A percentile compares a stretch with the other conserved stretches of the same genome.
phyloP scores from a whole-genome alignment of 805 yeast genomes.

The Candida railenensis region DNA sequence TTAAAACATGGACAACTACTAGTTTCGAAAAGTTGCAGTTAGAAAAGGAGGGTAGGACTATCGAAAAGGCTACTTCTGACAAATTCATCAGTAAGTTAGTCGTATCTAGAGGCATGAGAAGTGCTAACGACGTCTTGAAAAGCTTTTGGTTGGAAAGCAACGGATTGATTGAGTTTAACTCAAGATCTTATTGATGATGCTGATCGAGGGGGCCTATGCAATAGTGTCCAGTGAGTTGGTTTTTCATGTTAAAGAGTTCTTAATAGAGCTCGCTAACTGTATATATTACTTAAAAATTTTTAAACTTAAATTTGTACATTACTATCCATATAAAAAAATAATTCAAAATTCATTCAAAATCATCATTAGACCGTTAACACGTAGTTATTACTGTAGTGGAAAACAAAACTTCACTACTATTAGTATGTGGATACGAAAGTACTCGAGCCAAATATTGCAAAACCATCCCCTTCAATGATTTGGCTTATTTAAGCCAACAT shows the following conservation, averaged over 20 bases:
- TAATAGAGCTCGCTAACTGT: too few relatives aligned
- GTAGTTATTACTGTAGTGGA: too few relatives aligned
- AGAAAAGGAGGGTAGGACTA: conserved; percentile 6
- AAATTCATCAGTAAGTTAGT: conserved; percentile 52
- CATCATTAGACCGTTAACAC: too few relatives aligned
- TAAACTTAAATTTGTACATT: neutral
- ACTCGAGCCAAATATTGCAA: too few relatives aligned
- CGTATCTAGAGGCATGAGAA: conserved; percentile 65
- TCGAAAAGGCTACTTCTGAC: conserved; percentile 30
- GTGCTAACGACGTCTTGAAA: conserved; percentile 55
- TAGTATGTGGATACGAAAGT: too few relatives aligned
- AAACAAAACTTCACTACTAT: too few relatives aligned
- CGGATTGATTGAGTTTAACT: conserved; percentile 46
- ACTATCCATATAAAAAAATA: neutral
- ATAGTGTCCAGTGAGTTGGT: too few relatives aligned
- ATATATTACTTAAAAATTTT: neutral
- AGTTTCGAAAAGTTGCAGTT: conserved; percentile 19
- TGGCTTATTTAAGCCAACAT: conserved; percentile 24
- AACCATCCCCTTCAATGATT: too few relatives aligned
- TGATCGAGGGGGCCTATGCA: too few relatives aligned
- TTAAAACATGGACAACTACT: conserved; percentile 46
- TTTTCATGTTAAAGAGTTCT: too few relatives aligned
- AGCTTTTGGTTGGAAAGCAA: conserved; percentile 66
- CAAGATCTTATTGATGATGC: neutral
- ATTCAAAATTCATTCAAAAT: too few relatives aligned